Evolutionary conservation across 257 asterid genomes (phyloP).

Genomic region (Primulina huaijiensis): DNA sequence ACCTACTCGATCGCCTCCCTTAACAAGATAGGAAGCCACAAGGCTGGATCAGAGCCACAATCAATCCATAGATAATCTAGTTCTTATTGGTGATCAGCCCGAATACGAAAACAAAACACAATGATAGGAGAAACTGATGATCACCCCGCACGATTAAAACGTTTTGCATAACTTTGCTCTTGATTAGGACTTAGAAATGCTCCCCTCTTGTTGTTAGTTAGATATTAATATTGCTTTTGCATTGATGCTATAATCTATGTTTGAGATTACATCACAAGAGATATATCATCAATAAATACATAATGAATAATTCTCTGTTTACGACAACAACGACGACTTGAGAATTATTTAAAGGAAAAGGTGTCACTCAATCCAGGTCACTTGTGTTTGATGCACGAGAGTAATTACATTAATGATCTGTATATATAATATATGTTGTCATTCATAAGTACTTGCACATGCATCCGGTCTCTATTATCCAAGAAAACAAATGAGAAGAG

Average conservation of each 20-base stretch:
- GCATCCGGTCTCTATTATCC: slow-evolving; percentile 17
- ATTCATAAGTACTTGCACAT: neutral
- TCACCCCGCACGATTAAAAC: neutral
- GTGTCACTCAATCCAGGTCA: neutral
- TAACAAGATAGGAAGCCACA: neutral
- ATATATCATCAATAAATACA: neutral
- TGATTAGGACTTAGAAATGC: neutral
- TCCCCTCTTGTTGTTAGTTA: too few species aligned
- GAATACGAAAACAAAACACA: neutral
- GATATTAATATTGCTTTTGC: neutral
- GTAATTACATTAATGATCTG: neutral
- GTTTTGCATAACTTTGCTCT: neutral
- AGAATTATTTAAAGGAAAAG: neutral
- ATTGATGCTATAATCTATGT: neutral
- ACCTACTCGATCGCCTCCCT: neutral
- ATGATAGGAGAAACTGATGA: neutral
- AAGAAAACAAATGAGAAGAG: slow-evolving; percentile 11
- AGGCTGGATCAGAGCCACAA: neutral
- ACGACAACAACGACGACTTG: slow-evolving; percentile 1
- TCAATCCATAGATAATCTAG: neutral
- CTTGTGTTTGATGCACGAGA: neutral
- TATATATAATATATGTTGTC: neutral
- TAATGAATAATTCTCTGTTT: neutral
- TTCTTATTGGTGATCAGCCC: neutral
- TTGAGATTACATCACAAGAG: too few species aligned